Percentiles rank a stretch among this genome's conserved stretches.
These are phyloP conservation scores for Trichoderma asperellum DNA, from an alignment of 2,329 filamentous ascomycete genomes.

Conservation along the genomic window DNA sequence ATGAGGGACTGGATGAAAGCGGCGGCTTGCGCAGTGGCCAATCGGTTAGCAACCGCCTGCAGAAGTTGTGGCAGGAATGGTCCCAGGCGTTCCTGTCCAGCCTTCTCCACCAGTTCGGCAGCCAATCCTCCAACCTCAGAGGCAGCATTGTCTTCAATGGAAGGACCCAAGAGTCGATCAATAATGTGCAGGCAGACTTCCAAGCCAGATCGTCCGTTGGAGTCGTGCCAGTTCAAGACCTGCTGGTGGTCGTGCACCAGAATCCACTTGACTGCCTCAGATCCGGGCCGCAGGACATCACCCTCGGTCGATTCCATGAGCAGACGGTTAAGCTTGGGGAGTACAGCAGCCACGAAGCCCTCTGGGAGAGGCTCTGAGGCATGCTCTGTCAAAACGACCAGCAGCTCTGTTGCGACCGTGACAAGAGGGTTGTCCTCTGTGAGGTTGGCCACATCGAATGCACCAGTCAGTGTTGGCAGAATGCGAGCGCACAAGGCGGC, in stretches of 20 bases:
- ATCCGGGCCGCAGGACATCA: conserved; percentile 84
- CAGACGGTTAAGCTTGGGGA: conserved; percentile 84
- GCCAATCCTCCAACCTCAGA: conserved; percentile 96
- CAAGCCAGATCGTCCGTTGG: conserved; percentile 77
- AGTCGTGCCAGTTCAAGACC: conserved; percentile 83
- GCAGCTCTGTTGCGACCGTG: conserved; percentile 82
- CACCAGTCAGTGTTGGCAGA: conserved; percentile 82
- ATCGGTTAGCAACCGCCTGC: conserved; percentile 81
- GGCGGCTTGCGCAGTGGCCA: conserved; percentile 80
- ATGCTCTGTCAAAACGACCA: conserved; percentile 79
- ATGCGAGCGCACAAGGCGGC: conserved; percentile 81
- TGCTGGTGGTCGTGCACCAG: conserved; percentile 88
- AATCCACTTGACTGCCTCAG: conserved; percentile 85
- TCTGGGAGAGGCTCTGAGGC: conserved; percentile 82
- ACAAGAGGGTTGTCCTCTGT: conserved; percentile 84
- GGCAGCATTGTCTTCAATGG: conserved; percentile 89
- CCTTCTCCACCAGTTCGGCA: conserved; percentile 93
- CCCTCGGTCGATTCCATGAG: conserved; percentile 84
- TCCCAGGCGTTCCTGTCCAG: conserved; percentile 85
- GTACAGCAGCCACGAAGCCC: conserved; percentile 80
- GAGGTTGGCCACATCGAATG: conserved; percentile 84
- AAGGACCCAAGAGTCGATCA: conserved; percentile 81
- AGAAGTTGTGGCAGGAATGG: conserved; percentile 88
- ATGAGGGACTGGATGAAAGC: conserved; percentile 95
- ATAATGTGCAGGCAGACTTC: conserved; percentile 91